Percentiles rank a stretch among this genome's conserved stretches.
Conservation (phyloP, 129 eudicot species). For the Deinandra increscens region DNA sequence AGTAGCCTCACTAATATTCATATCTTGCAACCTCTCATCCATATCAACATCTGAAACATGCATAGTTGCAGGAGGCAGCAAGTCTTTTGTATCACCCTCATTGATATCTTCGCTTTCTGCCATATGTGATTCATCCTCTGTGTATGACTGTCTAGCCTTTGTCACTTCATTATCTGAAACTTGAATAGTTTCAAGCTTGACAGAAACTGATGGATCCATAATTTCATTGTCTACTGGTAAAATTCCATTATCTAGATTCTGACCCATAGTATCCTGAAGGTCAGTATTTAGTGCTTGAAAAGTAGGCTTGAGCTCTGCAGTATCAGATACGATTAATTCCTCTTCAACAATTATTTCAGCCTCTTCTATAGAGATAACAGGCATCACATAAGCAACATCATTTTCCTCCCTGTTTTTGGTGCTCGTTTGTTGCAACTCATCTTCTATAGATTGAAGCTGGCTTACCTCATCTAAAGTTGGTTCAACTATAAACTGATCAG, state of each 20-base stretch:
- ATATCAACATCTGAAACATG: conserved; percentile 11
- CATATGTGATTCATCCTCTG: conserved; percentile 9
- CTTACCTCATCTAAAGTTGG: conserved; percentile 21
- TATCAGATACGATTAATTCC: conserved; percentile 17
- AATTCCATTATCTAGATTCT: conserved; percentile 5
- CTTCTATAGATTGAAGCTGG: conserved; percentile 24
- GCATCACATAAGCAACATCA: conserved; percentile 14
- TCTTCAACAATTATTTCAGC: conserved; percentile 26
- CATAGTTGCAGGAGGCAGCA: conserved; percentile 2
- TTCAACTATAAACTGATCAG: conserved; percentile 12
- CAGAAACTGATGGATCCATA: conserved; percentile 20
- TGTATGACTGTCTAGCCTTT: conserved; percentile 12
- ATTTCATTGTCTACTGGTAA: conserved; percentile 15
- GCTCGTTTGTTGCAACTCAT: conserved; percentile 24
- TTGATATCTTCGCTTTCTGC: conserved; percentile 6
- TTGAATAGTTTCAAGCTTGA: conserved; percentile 21
- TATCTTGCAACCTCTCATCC: neutral
- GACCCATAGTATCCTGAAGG: conserved; percentile 16
- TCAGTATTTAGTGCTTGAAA: conserved; percentile 23
- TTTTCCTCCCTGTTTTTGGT: conserved; percentile 21
- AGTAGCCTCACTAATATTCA: conserved; percentile 3
- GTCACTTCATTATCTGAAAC: conserved; percentile 22
- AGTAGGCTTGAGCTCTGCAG: conserved; percentile 11
- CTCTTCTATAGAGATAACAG: conserved; percentile 11
- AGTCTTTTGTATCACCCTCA: conserved; percentile 14